phyloP scores from a whole-genome alignment of 2,329 filamentous ascomycete species.

The Penicillium frequentans region DNA sequence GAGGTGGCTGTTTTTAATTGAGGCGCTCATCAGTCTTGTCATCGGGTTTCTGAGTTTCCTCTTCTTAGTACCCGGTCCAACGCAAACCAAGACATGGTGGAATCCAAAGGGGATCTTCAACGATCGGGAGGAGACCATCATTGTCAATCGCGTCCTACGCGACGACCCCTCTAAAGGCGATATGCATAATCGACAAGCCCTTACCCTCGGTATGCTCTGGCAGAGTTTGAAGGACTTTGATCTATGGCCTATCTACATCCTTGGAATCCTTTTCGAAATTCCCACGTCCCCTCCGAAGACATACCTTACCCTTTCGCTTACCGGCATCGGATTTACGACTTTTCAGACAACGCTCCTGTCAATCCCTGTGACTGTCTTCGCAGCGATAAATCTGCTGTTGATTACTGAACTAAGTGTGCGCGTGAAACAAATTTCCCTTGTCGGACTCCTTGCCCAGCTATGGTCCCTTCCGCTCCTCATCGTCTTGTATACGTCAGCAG shows the following conservation, averaged over 20 bases:
- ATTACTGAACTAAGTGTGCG: slow-evolving; percentile 29
- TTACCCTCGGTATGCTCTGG: slow-evolving; percentile 32
- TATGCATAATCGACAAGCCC: slow-evolving; percentile 38
- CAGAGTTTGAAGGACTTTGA: slow-evolving; percentile 37
- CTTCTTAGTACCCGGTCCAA: slow-evolving; percentile 40
- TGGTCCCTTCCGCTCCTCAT: slow-evolving; percentile 55
- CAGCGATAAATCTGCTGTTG: slow-evolving; percentile 32
- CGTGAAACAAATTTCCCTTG: slow-evolving; percentile 46
- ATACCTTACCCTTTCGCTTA: slow-evolving; percentile 44
- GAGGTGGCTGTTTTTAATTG: slow-evolving; percentile 47
- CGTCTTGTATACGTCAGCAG: slow-evolving; percentile 39
- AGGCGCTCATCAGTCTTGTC: slow-evolving; percentile 44
- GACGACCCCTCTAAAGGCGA: slow-evolving; percentile 42
- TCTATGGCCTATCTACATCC: slow-evolving; percentile 40
- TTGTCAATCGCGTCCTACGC: slow-evolving; percentile 59
- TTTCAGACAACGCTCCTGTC: slow-evolving; percentile 26
- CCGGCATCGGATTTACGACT: slow-evolving; percentile 10
- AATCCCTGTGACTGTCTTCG: slow-evolving; percentile 44
- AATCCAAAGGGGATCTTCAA: slow-evolving; percentile 63
- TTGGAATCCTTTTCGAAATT: slow-evolving; percentile 40
- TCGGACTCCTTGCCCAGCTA: slow-evolving; percentile 50
- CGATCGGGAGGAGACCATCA: slow-evolving; percentile 61
- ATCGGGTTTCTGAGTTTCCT: slow-evolving; percentile 46
- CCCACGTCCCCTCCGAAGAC: slow-evolving; percentile 44
- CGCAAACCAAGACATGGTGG: slow-evolving; percentile 54